phyloP scores from a whole-genome alignment of 805 yeast species.

The Pichia membranifaciens region DNA sequence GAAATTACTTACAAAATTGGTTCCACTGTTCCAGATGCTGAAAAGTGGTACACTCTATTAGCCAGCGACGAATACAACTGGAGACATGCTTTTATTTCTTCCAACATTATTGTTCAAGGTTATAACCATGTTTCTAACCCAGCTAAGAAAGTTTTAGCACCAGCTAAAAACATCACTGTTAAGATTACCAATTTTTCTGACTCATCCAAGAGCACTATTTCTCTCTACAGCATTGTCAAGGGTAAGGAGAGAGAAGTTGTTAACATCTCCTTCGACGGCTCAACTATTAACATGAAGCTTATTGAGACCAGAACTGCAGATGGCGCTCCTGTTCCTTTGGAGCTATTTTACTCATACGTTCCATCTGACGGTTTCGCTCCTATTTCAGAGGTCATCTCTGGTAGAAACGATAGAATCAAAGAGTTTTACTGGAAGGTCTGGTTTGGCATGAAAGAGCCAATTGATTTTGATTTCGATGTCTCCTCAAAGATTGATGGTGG shows the following conservation, averaged over 20 bases:
- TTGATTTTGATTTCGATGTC: conserved; percentile 68
- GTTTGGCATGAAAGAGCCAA: conserved; percentile 63
- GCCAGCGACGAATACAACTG: conserved; percentile 79
- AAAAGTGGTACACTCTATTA: conserved; percentile 70
- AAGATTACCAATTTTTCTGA: conserved; percentile 52
- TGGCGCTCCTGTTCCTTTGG: conserved; percentile 64
- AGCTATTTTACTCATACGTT: conserved; percentile 70
- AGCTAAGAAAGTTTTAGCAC: conserved; percentile 71
- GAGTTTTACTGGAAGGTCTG: conserved; percentile 96
- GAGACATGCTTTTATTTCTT: conserved; percentile 85
- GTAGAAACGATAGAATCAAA: conserved; percentile 89
- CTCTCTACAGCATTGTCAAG: conserved; percentile 64
- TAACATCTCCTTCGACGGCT: conserved; percentile 46
- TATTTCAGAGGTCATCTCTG: conserved; percentile 81
- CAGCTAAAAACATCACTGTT: conserved; percentile 53
- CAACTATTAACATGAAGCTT: conserved; percentile 61
- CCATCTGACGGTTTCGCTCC: conserved; percentile 95
- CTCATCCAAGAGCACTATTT: conserved; percentile 51
- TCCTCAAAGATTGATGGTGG: conserved; percentile 66
- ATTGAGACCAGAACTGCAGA: conserved; percentile 88
- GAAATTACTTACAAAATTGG: conserved; percentile 37
- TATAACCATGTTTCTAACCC: conserved; percentile 75
- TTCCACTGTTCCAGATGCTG: conserved; percentile 28
- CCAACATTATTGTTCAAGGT: conserved; percentile 81
- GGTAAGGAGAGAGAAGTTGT: conserved; percentile 67